These are phyloP conservation scores for Raffaelea ambrosiae DNA, from an alignment of 2,329 filamentous ascomycete species.

Conservation along the genomic window DNA sequence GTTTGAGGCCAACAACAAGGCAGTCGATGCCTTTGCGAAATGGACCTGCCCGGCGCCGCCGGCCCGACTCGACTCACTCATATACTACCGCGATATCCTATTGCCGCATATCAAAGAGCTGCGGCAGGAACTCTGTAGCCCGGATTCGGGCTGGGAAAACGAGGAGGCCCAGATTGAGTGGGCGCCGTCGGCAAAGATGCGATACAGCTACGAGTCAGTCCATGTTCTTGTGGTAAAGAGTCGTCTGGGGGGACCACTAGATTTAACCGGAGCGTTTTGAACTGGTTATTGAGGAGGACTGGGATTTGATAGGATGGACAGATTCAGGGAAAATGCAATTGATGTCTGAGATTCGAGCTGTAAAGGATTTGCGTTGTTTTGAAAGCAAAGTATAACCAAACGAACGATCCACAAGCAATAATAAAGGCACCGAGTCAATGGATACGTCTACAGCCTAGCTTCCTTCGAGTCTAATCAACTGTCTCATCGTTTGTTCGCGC, in stretches of 20 bases:
- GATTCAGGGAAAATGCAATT: no score
- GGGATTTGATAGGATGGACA: no score
- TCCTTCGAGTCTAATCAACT: no score
- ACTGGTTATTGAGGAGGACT: neutral
- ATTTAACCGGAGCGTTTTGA: constrained; percentile 9
- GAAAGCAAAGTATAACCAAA: no score
- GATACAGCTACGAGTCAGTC: constrained; percentile 26
- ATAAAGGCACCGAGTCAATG: no score
- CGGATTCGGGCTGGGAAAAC: neutral
- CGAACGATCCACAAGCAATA: no score
- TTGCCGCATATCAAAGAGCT: constrained; percentile 1
- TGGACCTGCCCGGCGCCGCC: constrained; percentile 5
- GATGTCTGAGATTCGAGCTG: neutral
- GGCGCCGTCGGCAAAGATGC: constrained; percentile 8
- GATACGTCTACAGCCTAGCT: no score
- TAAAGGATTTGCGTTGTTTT: no score
- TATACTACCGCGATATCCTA: constrained; percentile 6
- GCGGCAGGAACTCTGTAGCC: neutral
- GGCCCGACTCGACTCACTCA: constrained; percentile 4
- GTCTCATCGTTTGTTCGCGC: no score
- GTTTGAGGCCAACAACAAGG: constrained; percentile 5
- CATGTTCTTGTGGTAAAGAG: constrained; percentile 24
- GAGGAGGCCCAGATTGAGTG: constrained; percentile 5
- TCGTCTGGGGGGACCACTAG: constrained; percentile 8
- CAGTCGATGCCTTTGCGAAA: constrained; percentile 3